Evolutionary conservation across 495 filamentous ascomycete genomes (phyloP).

Genomic region (Penicillium coffeae): DNA sequence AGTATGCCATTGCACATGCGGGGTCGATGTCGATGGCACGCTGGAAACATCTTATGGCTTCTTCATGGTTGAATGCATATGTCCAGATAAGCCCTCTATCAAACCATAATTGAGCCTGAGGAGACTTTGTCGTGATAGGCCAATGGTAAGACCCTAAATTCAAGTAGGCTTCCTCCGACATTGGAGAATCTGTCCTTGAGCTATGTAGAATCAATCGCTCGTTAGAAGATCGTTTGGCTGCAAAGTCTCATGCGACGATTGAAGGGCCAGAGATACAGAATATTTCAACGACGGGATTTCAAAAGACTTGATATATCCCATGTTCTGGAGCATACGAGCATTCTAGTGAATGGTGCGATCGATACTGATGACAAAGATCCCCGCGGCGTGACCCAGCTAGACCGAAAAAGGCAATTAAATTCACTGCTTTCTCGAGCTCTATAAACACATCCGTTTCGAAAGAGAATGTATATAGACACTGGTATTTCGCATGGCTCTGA

Average conservation of each 20-base stretch:
- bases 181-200: neutral
- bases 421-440: neutral
- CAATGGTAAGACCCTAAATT: conserved; percentile 18
- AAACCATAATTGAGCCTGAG: conserved; percentile 34
- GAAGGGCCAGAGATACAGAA: too few species aligned
- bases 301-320: too few species aligned
- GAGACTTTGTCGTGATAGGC: conserved; percentile 16
- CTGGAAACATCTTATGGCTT: conserved; percentile 51
- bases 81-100: conserved; percentile 33
- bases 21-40: conserved; percentile 51
- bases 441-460: too few species aligned
- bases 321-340: too few species aligned
- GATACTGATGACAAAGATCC: neutral
- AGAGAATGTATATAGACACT: too few species aligned
- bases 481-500: too few species aligned
- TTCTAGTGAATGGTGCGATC: neutral
- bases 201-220: neutral
- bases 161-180: conserved; percentile 2
- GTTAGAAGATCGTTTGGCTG: neutral
- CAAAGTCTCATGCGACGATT: too few species aligned
- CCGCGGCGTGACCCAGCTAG: neutral
- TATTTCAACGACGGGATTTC: too few species aligned
- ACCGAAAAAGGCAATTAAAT: neutral
- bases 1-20: conserved; percentile 58
- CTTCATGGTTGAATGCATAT: conserved; percentile 37